phyloP scores from a whole-genome alignment of 148 eudicot genomes.

The Fallopia convolvulus region DNA sequence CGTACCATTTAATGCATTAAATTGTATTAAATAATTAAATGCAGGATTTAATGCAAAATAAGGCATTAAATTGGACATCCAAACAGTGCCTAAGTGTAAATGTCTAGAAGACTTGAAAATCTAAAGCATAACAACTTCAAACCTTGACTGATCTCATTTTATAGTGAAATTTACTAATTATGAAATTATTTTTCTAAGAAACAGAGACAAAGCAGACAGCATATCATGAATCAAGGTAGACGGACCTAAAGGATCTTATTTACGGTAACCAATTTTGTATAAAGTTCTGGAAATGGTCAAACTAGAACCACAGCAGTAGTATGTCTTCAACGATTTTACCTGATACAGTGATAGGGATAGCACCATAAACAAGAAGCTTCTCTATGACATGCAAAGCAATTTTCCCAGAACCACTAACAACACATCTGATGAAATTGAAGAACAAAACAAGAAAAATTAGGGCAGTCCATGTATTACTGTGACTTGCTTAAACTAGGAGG shows the following conservation, averaged over 20 bases:
- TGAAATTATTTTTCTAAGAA: neutral
- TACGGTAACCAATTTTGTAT: neutral
- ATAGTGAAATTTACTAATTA: neutral
- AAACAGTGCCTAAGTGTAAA: neutral
- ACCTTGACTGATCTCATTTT: neutral
- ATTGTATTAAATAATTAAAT: no score
- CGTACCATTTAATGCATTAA: no score
- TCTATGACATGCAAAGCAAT: constrained; percentile 94
- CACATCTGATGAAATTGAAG: constrained; percentile 50
- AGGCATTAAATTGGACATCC: no score
- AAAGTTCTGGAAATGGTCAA: neutral
- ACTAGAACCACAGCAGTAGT: constrained; percentile 2
- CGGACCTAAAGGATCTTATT: neutral
- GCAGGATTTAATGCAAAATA: no score
- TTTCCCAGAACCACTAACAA: constrained; percentile 98
- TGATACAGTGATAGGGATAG: constrained; percentile 88
- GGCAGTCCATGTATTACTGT: neutral
- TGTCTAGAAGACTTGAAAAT: neutral
- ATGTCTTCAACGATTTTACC: constrained; percentile 35
- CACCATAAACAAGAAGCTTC: constrained; percentile 89
- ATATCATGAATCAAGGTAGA: neutral
- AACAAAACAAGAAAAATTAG: constrained; percentile 1
- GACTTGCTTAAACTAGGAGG: neutral
- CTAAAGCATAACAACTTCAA: neutral
- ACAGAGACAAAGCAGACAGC: neutral